Conservation (phyloP, 352 stramenopile genomes). For the Globisporangium yorkense region DNA sequence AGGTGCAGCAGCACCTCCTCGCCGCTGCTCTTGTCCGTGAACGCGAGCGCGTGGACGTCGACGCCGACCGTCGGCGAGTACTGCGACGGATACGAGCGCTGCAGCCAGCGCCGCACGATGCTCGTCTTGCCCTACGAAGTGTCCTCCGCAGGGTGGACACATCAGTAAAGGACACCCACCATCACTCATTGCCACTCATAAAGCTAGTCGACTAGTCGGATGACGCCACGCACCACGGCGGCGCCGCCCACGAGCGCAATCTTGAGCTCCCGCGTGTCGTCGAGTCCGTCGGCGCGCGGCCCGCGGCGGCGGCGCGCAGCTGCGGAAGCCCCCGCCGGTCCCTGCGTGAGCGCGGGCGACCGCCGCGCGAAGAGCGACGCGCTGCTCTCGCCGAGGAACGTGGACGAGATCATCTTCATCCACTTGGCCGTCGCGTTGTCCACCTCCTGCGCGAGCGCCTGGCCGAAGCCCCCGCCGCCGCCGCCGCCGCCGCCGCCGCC, state of each 20-base stretch:
- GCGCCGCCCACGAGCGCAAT: conserved; percentile 75
- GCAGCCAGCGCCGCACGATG: conserved; percentile 70
- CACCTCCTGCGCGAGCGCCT: conserved; percentile 19
- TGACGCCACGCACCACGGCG: conserved; percentile 39
- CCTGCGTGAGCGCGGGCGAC: conserved; percentile 7
- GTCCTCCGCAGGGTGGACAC: neutral
- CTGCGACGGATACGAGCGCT: conserved; percentile 57
- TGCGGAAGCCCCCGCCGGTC: neutral
- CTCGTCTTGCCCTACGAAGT: conserved; percentile 65
- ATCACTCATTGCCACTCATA: neutral
- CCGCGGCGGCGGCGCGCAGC: conserved; percentile 11
- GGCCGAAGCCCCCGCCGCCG: conserved; percentile 9
- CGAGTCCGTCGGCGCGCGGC: conserved; percentile 23
- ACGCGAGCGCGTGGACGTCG: conserved; percentile 54
- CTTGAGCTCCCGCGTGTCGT: conserved; percentile 63
- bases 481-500: too few relatives aligned
- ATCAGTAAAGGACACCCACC: neutral
- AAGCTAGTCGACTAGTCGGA: neutral
- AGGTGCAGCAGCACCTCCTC: conserved; percentile 56
- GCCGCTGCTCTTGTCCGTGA: conserved; percentile 21
- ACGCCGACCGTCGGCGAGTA: conserved; percentile 78
- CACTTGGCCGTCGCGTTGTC: conserved; percentile 53
- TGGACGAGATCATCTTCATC: conserved; percentile 84
- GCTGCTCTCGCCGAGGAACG: conserved; percentile 52
- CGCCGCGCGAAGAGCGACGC: conserved; percentile 20